These are phyloP conservation scores for Xylaria digitata DNA, from an alignment of 2,329 filamentous ascomycete species.

Conservation along the genomic window DNA sequence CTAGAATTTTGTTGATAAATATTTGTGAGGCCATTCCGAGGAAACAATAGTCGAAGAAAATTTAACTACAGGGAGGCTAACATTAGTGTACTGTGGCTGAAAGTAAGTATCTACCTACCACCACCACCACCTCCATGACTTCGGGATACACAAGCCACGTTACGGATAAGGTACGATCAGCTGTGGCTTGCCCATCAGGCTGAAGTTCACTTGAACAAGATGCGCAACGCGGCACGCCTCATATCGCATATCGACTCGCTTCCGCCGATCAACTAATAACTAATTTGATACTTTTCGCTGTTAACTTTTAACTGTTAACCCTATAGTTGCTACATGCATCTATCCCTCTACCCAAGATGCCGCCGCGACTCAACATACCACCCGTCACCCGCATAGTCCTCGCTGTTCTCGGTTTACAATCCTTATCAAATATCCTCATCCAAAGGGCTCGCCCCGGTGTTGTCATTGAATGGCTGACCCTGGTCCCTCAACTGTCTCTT, in stretches of 20 bases:
- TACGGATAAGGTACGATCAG: background rate
- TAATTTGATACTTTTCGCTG: constrained; percentile 20
- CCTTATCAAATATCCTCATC: constrained; percentile 82
- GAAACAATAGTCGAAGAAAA: background rate
- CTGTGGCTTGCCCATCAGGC: constrained; percentile 35
- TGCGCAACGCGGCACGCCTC: constrained; percentile 20
- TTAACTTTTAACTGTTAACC: constrained; percentile 12
- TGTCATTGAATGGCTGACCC: constrained; percentile 85
- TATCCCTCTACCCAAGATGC: constrained; percentile 64
- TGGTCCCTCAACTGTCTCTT: constrained; percentile 85
- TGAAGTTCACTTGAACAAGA: constrained; percentile 21
- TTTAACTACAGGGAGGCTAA: background rate
- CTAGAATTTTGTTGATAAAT: background rate
- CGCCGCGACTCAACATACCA: constrained; percentile 88
- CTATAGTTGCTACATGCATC: constrained; percentile 38
- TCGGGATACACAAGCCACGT: constrained; percentile 19
- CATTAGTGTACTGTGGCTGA: too few species aligned
- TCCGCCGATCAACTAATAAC: constrained; percentile 29
- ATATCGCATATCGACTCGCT: constrained; percentile 19
- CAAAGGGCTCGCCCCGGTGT: constrained; percentile 72
- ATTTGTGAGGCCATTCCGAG: constrained; percentile 1
- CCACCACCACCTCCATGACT: too few species aligned
- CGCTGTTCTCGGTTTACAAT: constrained; percentile 78
- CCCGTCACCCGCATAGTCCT: constrained; percentile 88
- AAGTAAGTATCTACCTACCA: too few species aligned